phyloP scores from a whole-genome alignment of 2,329 filamentous ascomycete genomes.

The Ceratocystis alfenasii region DNA sequence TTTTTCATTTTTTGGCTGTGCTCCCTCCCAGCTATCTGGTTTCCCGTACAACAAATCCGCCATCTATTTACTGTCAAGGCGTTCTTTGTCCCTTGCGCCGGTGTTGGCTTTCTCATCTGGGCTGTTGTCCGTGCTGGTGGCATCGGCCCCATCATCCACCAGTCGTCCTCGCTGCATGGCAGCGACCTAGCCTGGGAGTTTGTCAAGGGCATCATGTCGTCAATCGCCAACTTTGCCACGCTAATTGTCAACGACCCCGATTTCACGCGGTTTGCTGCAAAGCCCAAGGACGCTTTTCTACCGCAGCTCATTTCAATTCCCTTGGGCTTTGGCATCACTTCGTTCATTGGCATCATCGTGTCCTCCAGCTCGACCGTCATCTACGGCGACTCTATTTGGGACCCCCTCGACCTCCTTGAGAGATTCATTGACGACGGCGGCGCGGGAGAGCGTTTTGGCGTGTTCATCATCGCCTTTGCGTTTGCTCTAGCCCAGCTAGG shows the following conservation, averaged over 20 bases:
- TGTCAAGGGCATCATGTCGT: conserved; percentile 74
- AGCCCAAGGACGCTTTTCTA: conserved; percentile 65
- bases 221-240: conserved; percentile 83
- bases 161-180: conserved; percentile 51
- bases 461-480: conserved; percentile 58
- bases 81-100: conserved; percentile 70
- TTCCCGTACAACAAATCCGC: conserved; percentile 76
- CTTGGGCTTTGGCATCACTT: conserved; percentile 61
- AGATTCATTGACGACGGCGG: conserved; percentile 57
- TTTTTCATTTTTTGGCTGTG: conserved; percentile 81
- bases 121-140: conserved; percentile 69
- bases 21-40: conserved; percentile 76
- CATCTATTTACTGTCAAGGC: conserved; percentile 88
- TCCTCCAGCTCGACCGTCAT: conserved; percentile 61
- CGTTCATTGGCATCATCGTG: conserved; percentile 71
- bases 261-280: conserved; percentile 70
- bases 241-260: conserved; percentile 75
- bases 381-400: conserved; percentile 58
- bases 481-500: conserved; percentile 72
- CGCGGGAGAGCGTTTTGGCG: conserved; percentile 57
- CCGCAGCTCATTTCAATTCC: conserved; percentile 69
- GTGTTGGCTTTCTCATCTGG: conserved; percentile 80
- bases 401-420: conserved; percentile 55
- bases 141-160: conserved; percentile 68
- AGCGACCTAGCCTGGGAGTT: conserved; percentile 68